phyloP scores from a whole-genome alignment of 176 grass and related monocot genomes.

The Carex kokanica region DNA sequence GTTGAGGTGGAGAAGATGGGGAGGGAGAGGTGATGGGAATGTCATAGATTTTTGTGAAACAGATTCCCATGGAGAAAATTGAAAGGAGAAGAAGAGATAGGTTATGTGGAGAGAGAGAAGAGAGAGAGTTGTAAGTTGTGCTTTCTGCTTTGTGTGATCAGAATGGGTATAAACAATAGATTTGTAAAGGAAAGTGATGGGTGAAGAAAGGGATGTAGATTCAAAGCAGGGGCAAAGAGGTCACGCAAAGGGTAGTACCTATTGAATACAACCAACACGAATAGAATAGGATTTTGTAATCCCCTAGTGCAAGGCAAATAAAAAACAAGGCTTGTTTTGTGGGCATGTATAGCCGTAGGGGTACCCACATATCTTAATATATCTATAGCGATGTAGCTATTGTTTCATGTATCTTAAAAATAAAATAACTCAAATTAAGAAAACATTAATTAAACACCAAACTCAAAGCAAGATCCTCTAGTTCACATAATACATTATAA shows the following conservation, averaged over 20 bases:
- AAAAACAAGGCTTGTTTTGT: background rate
- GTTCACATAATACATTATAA: background rate
- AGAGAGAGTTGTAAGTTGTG: background rate
- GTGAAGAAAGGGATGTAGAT: background rate
- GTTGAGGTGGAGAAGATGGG: background rate
- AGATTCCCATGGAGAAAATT: background rate
- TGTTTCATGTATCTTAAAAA: no score
- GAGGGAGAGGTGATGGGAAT: background rate
- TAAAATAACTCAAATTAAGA: background rate
- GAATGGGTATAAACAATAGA: background rate
- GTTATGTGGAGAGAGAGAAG: background rate
- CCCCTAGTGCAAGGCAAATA: background rate
- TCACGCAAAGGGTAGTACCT: slow-evolving; percentile 7
- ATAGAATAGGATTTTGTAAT: slow-evolving; percentile 2
- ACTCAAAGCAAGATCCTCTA: background rate
- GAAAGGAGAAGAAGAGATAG: background rate
- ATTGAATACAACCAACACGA: background rate
- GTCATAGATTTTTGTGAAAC: slow-evolving; percentile 13
- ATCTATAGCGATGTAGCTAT: no score
- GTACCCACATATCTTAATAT: no score
- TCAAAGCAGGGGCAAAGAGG: background rate
- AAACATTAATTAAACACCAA: background rate
- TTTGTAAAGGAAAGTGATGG: background rate
- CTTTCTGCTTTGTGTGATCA: background rate
- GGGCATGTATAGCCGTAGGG: no score